A percentile compares a stretch with the other conserved stretches of the same genome.
Conservation (phyloP, 2,329 filamentous ascomycete genomes). For the Beauveria rudraprayagi region DNA sequence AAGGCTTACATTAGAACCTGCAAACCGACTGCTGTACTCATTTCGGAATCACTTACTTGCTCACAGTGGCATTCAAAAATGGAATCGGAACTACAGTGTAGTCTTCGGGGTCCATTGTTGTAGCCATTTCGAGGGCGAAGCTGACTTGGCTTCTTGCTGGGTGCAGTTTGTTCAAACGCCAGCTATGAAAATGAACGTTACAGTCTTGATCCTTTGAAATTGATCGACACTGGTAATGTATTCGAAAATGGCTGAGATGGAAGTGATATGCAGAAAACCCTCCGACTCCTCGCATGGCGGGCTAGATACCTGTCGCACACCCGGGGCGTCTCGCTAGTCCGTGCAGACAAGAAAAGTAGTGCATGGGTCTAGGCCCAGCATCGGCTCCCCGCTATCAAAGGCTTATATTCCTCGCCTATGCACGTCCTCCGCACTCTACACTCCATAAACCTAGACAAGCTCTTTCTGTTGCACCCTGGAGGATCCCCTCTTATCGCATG, state of each 20-base stretch:
- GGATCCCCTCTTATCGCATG: not conserved
- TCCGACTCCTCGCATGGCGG: not conserved
- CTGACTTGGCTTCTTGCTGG: not conserved
- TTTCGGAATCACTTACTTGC: not conserved
- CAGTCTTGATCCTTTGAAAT: not conserved
- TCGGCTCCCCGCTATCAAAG: not conserved
- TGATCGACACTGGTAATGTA: not conserved
- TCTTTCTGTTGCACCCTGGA: not conserved
- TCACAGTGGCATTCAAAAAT: not conserved
- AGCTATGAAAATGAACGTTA: not conserved
- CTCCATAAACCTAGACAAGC: too few relatives aligned
- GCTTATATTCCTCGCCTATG: not conserved
- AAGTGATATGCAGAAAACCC: not conserved
- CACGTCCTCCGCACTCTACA: not conserved
- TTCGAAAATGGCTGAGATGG: not conserved
- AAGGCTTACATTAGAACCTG: not conserved
- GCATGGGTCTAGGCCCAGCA: not conserved
- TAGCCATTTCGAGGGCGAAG: not conserved
- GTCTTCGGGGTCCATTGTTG: not conserved
- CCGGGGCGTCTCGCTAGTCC: not conserved
- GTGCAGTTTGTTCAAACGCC: not conserved
- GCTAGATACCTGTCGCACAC: not conserved
- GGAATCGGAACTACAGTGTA: constrained; percentile 1
- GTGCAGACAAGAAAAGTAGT: not conserved
- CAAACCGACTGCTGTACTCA: too few relatives aligned